Evolutionary conservation across 805 yeast species (phyloP).

Genomic region (Saccharomycopsis sp.): DNA sequence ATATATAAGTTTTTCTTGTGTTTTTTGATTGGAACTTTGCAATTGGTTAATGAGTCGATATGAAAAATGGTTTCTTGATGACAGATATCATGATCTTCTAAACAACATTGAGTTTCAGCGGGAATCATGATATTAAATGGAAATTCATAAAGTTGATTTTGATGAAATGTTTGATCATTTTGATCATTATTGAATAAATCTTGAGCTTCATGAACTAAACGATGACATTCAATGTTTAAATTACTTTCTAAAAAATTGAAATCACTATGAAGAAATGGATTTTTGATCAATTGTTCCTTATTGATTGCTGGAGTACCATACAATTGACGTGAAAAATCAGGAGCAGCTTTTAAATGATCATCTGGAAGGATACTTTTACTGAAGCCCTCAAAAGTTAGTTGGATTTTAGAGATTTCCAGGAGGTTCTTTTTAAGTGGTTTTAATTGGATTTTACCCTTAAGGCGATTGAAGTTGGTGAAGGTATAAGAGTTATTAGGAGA

Average conservation of each 20-base stretch:
- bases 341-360: not conserved
- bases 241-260: conserved; percentile 6
- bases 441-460: no score
- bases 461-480: no score
- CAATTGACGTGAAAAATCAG: not conserved
- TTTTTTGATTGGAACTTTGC: not conserved
- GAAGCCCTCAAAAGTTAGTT: no score
- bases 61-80: not conserved
- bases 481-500: no score
- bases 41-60: conserved; percentile 7
- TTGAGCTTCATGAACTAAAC: conserved; percentile 1
- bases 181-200: not conserved
- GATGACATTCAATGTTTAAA: conserved; percentile 12
- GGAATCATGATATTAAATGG: conserved; percentile 8
- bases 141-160: not conserved
- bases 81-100: not conserved
- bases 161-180: not conserved
- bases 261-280: conserved; percentile 4
- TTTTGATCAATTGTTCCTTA: not conserved
- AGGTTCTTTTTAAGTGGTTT: no score
- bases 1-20: conserved; percentile 3
- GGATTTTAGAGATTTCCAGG: no score
- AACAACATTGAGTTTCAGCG: conserved; percentile 10
- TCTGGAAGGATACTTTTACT: conserved; percentile 4
- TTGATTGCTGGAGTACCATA: not conserved